Evolutionary conservation across 192 early-diverging fungal genomes (phyloP), one percentile per base, ranked within the genome.

Genomic region (Backusella australiensis): DNA sequence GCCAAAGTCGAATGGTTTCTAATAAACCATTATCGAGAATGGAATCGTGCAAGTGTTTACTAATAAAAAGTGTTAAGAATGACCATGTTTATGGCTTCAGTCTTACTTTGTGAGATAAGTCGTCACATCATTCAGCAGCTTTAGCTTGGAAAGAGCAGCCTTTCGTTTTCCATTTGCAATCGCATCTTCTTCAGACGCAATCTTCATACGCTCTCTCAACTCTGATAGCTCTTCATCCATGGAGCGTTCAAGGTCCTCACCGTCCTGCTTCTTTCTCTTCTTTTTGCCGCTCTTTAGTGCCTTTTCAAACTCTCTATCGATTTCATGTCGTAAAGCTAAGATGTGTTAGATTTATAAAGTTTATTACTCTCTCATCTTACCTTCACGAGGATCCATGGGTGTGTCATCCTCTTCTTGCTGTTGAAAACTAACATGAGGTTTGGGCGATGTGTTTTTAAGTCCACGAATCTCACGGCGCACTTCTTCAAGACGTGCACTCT

Each of bases 11-110:
- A 75, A 98, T 92, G 26, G 92, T 89, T 46, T 94, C 92, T 69
- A 97, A 80, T 56, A 98, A 91, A 79, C 92, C 88, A 79, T 94
- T 93, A 32, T 98, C 95, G 70, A 98, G 74, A 75, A 94, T 91
- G 6, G 88, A 88, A 65, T 92, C 92, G 74, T 92, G 90, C 29
- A 90, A 80, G 41, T 90, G 86, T 35, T 87, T 80, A 75, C 90
- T 90, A 46, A 21, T 32, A 21, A 1, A 29, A n/a, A 36, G 3
- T 71, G 53, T 12, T 46, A 41, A 63, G 1, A 32, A 32, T 32
- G 2, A 14, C 65, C 36, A 52, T 39, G 32, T 69, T 8, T 42
- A n/a, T 69, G n/a, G 9, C 3, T 49, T 49, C 1, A 9, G 14
- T 46, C 78, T 39, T 79, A 91, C 91, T 89, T 92, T 81, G 80